Percentiles rank a stretch among this genome's conserved stretches.
Conservation (phyloP, 345 rosid species). For the Populus nigra region DNA sequence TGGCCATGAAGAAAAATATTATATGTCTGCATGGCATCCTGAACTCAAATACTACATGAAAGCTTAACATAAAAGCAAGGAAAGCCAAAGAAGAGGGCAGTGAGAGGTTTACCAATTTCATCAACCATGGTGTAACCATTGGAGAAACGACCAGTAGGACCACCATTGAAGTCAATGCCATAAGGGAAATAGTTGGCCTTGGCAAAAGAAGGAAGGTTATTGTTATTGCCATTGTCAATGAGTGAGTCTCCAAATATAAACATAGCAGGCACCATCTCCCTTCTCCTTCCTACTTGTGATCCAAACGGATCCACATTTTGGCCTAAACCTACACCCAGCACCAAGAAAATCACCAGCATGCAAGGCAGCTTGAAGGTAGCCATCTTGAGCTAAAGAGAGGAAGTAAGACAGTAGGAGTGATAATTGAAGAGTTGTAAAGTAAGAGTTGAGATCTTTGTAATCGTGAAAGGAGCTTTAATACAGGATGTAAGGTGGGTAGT, state of each 20-base stretch:
- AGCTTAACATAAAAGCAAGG: background rate
- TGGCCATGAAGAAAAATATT: background rate
- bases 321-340: background rate
- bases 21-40: background rate
- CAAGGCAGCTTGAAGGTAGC: background rate
- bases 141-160: conserved; percentile 97
- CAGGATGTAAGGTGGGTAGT: conserved; percentile 3
- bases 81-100: too few relatives aligned
- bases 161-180: conserved; percentile 90
- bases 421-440: background rate
- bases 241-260: conserved; percentile 94
- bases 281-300: conserved; percentile 25
- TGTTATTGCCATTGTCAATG: conserved; percentile 91
- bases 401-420: background rate
- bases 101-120: conserved; percentile 46
- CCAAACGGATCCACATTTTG: conserved; percentile 14
- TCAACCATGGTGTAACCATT: conserved; percentile 97
- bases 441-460: background rate
- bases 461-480: conserved; percentile 7
- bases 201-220: conserved; percentile 75
- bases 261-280: conserved; percentile 77
- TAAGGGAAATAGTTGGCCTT: conserved; percentile 94
- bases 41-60: background rate
- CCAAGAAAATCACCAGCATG: background rate
- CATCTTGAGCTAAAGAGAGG: background rate